Evolutionary conservation across 345 rosid genomes (phyloP), one percentile per base, ranked within the genome.

Genomic region (Angophora floribunda): DNA sequence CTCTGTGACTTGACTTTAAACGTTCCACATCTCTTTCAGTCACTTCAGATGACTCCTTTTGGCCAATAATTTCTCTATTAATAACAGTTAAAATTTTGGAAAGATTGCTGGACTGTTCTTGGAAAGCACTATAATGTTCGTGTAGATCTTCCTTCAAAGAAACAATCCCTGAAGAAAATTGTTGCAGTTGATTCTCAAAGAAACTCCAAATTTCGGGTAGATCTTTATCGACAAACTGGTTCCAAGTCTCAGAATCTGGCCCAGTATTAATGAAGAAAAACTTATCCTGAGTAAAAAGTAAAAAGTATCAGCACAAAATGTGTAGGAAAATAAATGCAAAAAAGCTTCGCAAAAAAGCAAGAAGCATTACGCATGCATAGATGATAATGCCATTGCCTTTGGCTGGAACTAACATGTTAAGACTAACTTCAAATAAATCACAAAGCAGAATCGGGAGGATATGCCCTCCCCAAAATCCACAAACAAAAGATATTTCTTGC

Each of bases 171-270:
- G 89, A 89, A 88, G 89, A 86, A 86, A 93, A 91, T 55, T 93
- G 96, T 90, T 95, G 96, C 91, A 95, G 89, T 87, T 90, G 92
- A 88, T 88, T 93, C 67, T 90, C 63, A 89, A 97, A 86, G 70
- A 91, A 92, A 89, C 88, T 91, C 90, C 92, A 91, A 55, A 93
- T 91, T 90, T 93, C 92, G 28, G 55, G 52, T 32, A 93, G 88
- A 86, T 87, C 87, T 89, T 89, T 89, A 85, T 90, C 95, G 57
- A 90, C 95, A 67, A 93, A 86, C 87, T 91, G 89, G 75, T 93
- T 94, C 44, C 86, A 92, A 90, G 91, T 32, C 88, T 89, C 87
- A 87, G 87, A 52, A 55, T 90, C 92, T 50, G 94, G 87, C 92
- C 92, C 92, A 85, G 92, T 88, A 90, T 92, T 94, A 87, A 82